Evolutionary conservation across 345 rosid species (phyloP).

Genomic region (Fremontodendron californicum): DNA sequence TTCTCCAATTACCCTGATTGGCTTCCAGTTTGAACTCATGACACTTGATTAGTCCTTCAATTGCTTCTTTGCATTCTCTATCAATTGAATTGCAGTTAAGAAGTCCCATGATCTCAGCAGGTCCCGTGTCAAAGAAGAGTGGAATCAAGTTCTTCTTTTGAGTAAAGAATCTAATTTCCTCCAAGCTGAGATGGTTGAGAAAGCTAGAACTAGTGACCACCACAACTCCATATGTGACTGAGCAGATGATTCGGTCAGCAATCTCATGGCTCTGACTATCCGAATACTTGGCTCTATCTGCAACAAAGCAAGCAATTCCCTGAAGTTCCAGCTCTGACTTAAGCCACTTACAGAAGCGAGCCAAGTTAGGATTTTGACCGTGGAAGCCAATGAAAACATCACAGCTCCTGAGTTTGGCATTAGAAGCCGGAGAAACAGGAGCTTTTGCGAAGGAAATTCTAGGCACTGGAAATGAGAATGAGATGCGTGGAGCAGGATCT

Average conservation of each 20-base stretch:
- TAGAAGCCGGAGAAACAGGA: constrained; percentile 58
- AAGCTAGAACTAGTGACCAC: constrained; percentile 62
- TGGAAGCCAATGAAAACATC: constrained; percentile 87
- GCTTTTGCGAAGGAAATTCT: constrained; percentile 76
- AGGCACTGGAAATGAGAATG: constrained; percentile 88
- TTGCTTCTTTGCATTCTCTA: constrained; percentile 75
- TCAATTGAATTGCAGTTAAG: constrained; percentile 62
- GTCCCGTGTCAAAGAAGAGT: constrained; percentile 65
- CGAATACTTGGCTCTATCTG: constrained; percentile 76
- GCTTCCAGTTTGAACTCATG: constrained; percentile 83
- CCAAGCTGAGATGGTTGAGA: constrained; percentile 60
- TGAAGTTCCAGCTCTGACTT: constrained; percentile 93
- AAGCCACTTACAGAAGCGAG: constrained; percentile 86
- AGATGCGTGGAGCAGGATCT: constrained; percentile 65
- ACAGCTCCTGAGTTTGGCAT: constrained; percentile 83
- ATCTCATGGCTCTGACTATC: constrained; percentile 82
- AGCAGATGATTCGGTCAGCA: constrained; percentile 79
- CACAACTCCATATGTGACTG: constrained; percentile 75
- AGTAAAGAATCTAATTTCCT: constrained; percentile 83
- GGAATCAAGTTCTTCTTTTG: constrained; percentile 90
- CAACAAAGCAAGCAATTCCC: constrained; percentile 90
- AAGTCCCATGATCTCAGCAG: constrained; percentile 53
- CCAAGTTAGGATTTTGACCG: constrained; percentile 75
- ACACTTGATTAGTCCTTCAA: constrained; percentile 66
- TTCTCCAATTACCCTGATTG: constrained; percentile 76